A percentile compares a stretch with the other conserved stretches of the same genome.
Conservation (phyloP, 1,139 yeast species). For the Casaregolazyma lundiana region DNA sequence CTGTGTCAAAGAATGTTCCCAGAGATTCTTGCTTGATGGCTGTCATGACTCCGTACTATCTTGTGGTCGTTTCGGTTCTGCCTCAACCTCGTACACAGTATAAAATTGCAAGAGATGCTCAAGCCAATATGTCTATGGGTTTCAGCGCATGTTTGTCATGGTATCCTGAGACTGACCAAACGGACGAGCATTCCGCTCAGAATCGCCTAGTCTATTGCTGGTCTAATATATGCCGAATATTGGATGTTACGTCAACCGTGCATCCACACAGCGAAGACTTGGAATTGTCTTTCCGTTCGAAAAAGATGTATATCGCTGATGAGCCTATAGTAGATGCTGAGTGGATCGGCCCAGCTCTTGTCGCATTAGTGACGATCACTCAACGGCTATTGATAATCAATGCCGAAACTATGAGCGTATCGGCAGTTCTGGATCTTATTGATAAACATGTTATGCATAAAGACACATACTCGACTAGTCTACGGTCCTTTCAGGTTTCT, state of each 20-base stretch:
- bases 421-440: conserved; percentile 42
- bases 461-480: conserved; percentile 32
- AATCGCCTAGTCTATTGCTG: conserved; percentile 66
- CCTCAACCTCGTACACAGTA: conserved; percentile 54
- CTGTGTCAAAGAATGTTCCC: conserved; percentile 38
- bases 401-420: conserved; percentile 36
- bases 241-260: conserved; percentile 49
- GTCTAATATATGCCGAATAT: conserved; percentile 52
- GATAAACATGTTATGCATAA: conserved; percentile 43
- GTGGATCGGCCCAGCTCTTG: conserved; percentile 48
- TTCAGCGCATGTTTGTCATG: conserved; percentile 53
- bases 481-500: conserved; percentile 24
- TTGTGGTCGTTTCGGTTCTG: conserved; percentile 52
- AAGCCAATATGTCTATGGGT: conserved; percentile 32
- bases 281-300: conserved; percentile 40
- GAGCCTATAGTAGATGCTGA: conserved; percentile 50
- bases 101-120: conserved; percentile 46
- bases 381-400: conserved; percentile 44
- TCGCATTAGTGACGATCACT: conserved; percentile 49
- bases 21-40: conserved; percentile 61
- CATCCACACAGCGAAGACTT: conserved; percentile 33
- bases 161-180: conserved; percentile 43
- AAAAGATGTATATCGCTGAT: conserved; percentile 44
- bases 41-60: conserved; percentile 48
- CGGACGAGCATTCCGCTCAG: conserved; percentile 13